Percentiles rank a stretch among this genome's conserved stretches.
Evolutionary conservation across 1,139 yeast genomes (phyloP).

Genomic region (Kodamaea arcana): DNA sequence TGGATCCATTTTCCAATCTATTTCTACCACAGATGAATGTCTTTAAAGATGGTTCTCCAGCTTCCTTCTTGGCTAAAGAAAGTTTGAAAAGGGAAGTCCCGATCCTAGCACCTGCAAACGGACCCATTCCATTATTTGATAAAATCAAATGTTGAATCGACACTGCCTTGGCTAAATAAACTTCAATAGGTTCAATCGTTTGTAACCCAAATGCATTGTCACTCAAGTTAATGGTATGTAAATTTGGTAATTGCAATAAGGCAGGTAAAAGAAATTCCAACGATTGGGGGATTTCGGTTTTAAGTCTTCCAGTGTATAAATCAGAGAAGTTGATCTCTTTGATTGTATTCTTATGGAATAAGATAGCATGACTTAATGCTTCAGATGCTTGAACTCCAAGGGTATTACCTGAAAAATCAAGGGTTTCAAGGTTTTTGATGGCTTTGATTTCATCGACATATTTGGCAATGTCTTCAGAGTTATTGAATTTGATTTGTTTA

Average conservation of each 20-base stretch:
- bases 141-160: conserved; percentile 81
- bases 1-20: conserved; percentile 91
- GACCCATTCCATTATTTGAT: conserved; percentile 96
- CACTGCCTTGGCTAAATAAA: conserved; percentile 67
- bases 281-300: conserved; percentile 89
- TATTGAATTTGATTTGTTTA: conserved; percentile 71
- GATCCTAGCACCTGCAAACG: conserved; percentile 91
- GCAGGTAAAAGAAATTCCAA: conserved; percentile 70
- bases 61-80: conserved; percentile 56
- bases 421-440: conserved; percentile 41
- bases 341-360: conserved; percentile 45
- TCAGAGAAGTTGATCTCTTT: conserved; percentile 81
- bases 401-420: conserved; percentile 90
- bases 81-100: conserved; percentile 78
- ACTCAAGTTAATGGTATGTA: conserved; percentile 74
- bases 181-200: conserved; percentile 85
- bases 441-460: conserved; percentile 51
- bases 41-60: conserved; percentile 47
- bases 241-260: conserved; percentile 60
- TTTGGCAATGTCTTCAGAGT: conserved; percentile 68
- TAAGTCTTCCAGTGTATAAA: conserved; percentile 88
- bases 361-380: conserved; percentile 60
- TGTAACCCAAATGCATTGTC: conserved; percentile 97
- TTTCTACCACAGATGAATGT: conserved; percentile 96
- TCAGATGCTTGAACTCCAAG: conserved; percentile 87